phyloP scores from a whole-genome alignment of 768 basidiomycete genomes.

The Tricholoma sp. region DNA sequence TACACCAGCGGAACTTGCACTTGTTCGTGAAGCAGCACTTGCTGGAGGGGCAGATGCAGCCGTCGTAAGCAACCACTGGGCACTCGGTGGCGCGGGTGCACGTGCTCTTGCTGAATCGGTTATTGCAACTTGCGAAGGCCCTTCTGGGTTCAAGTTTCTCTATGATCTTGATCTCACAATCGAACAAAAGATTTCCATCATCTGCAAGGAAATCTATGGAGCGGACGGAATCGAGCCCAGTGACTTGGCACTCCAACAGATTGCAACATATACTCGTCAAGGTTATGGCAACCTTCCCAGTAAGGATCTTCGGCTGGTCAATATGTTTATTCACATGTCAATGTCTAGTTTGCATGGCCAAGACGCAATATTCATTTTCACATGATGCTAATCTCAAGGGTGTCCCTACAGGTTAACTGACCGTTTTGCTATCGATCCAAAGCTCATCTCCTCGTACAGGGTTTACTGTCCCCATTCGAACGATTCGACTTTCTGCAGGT shows the following conservation, averaged over 20 bases:
- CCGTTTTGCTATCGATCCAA: background rate
- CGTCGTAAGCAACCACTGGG: slow-evolving; percentile 97
- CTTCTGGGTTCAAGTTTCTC: slow-evolving; percentile 87
- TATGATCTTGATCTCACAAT: slow-evolving; percentile 83
- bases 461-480: slow-evolving; percentile 89
- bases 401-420: slow-evolving; percentile 64
- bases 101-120: slow-evolving; percentile 90
- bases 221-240: slow-evolving; percentile 88
- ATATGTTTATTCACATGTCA: slow-evolving; percentile 8
- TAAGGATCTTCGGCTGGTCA: slow-evolving; percentile 30
- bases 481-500: slow-evolving; percentile 84
- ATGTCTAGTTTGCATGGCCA: slow-evolving; percentile 85
- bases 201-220: slow-evolving; percentile 89
- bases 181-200: slow-evolving; percentile 82
- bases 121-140: slow-evolving; percentile 75
- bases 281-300: slow-evolving; percentile 78
- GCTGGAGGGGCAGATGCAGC: slow-evolving; percentile 91
- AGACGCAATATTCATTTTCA: slow-evolving; percentile 97
- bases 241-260: slow-evolving; percentile 76
- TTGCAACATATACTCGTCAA: slow-evolving; percentile 89
- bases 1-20: slow-evolving; percentile 81
- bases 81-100: slow-evolving; percentile 89
- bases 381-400: slow-evolving; percentile 90
- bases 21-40: slow-evolving; percentile 76
- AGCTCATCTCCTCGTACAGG: slow-evolving; percentile 35